Evolutionary conservation across 2,329 filamentous ascomycete species (phyloP).

Genomic region (Hymenoscyphus occultus): DNA sequence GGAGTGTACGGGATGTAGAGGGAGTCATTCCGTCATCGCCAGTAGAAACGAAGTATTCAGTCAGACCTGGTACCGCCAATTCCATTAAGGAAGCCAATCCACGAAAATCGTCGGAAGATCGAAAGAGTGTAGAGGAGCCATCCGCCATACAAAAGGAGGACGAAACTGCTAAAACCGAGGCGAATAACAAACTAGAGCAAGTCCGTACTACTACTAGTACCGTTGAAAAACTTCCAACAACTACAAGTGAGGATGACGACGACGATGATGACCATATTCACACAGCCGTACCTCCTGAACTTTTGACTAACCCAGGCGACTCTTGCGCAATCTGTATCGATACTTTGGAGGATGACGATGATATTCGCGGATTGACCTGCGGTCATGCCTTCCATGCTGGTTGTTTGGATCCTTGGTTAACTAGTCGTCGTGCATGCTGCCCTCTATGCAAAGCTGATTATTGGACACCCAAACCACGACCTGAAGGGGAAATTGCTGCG

Average conservation of each 20-base stretch:
- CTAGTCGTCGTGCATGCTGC: conserved; percentile 88
- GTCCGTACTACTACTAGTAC: conserved; percentile 33
- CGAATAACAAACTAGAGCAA: conserved; percentile 28
- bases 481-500: conserved; percentile 38
- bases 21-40: conserved; percentile 46
- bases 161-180: conserved; percentile 28
- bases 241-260: conserved; percentile 50
- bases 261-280: conserved; percentile 76
- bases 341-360: conserved; percentile 88
- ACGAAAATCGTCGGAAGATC: conserved; percentile 17
- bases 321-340: conserved; percentile 97
- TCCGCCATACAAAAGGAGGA: conserved; percentile 25
- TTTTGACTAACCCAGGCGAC: conserved; percentile 79
- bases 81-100: conserved; percentile 24
- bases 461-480: conserved; percentile 86
- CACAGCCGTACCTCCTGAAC: conserved; percentile 75
- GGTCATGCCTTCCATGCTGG: conserved; percentile 98
- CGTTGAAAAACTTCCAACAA: conserved; percentile 37
- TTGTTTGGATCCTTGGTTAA: conserved; percentile 95
- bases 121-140: conserved; percentile 23
- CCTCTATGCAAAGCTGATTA: conserved; percentile 98
- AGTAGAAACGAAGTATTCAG: conserved; percentile 38
- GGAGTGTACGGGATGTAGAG: conserved; percentile 68
- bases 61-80: conserved; percentile 25
- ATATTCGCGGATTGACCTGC: conserved; percentile 88